Percentiles rank a stretch among this genome's conserved stretches.
Conservation (phyloP, 2,329 filamentous ascomycete species). For the Apiospora saccharicola region DNA sequence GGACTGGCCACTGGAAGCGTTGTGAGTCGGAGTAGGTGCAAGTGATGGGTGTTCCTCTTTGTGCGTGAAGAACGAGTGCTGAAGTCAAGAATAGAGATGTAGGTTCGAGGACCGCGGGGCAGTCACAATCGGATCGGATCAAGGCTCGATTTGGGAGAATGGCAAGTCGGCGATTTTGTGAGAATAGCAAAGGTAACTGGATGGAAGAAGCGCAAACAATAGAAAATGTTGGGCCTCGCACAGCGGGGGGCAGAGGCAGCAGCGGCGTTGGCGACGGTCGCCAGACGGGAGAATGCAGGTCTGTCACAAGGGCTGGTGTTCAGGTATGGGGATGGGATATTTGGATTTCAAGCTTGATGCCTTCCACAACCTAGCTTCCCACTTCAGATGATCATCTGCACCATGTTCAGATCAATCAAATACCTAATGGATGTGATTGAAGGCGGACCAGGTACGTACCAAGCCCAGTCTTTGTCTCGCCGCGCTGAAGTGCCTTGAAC, state of each 20-base stretch:
- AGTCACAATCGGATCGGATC: not conserved
- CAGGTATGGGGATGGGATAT: conserved; percentile 21
- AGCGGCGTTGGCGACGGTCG: conserved; percentile 9
- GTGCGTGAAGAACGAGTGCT: not conserved
- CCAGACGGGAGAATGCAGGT: conserved; percentile 15
- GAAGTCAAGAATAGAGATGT: conserved; percentile 7
- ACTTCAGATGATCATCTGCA: conserved; percentile 22
- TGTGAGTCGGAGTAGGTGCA: conserved; percentile 7
- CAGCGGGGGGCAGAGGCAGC: conserved; percentile 7
- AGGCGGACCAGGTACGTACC: conserved; percentile 8
- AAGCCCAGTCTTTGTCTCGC: not conserved
- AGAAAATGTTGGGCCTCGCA: conserved; percentile 15
- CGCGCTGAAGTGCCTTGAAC: conserved; percentile 11
- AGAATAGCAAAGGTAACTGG: not conserved
- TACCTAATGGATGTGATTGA: conserved; percentile 7
- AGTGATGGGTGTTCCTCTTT: not conserved
- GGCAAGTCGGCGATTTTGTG: not conserved
- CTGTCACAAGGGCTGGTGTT: conserved; percentile 9
- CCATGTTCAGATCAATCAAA: conserved; percentile 22
- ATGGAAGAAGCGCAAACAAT: not conserved
- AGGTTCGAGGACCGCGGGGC: conserved; percentile 4
- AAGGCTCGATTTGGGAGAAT: not conserved
- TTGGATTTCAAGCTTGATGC: conserved; percentile 21
- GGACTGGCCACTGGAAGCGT: not conserved
- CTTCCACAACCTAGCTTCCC: conserved; percentile 21